Conservation (phyloP, 768 basidiomycete species). For the Obba rivulosa region DNA sequence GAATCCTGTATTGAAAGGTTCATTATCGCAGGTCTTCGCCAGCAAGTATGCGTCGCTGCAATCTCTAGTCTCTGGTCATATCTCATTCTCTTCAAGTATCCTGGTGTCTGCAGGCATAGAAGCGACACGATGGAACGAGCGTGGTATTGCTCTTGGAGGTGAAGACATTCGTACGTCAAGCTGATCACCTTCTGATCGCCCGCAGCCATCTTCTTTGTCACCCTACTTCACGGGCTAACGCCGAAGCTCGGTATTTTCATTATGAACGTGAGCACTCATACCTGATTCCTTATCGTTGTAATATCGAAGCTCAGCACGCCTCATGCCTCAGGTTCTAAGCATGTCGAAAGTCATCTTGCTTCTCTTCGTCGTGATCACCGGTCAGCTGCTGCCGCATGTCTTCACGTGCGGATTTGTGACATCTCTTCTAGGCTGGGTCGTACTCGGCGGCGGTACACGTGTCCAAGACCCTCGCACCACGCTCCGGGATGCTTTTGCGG, state of each 20-base stretch:
- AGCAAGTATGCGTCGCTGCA: conserved; percentile 14
- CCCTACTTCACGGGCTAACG: conserved; percentile 46
- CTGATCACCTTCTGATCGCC: neutral
- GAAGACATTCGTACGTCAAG: conserved; percentile 2
- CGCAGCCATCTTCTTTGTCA: conserved; percentile 46
- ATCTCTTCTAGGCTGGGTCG: conserved; percentile 43
- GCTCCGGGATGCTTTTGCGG: conserved; percentile 53
- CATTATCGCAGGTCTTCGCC: conserved; percentile 23
- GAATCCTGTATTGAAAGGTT: too few relatives aligned
- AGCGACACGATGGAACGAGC: conserved; percentile 40
- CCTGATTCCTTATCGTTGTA: too few relatives aligned
- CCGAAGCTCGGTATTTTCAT: conserved; percentile 43
- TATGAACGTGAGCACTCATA: conserved; percentile 42
- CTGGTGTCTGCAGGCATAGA: conserved; percentile 29
- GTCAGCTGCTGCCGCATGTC: conserved; percentile 15
- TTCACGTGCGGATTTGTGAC: neutral
- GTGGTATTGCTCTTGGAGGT: conserved; percentile 58
- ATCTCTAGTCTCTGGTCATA: neutral
- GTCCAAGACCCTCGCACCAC: conserved; percentile 53
- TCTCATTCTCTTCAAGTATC: conserved; percentile 31
- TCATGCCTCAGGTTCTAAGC: conserved; percentile 34
- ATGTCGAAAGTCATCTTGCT: conserved; percentile 19
- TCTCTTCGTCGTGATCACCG: conserved; percentile 29
- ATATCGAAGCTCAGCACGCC: conserved; percentile 15
- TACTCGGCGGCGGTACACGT: conserved; percentile 50